Evolutionary conservation across 148 eudicot species (phyloP).

Genomic region (Simmondsia chinensis): DNA sequence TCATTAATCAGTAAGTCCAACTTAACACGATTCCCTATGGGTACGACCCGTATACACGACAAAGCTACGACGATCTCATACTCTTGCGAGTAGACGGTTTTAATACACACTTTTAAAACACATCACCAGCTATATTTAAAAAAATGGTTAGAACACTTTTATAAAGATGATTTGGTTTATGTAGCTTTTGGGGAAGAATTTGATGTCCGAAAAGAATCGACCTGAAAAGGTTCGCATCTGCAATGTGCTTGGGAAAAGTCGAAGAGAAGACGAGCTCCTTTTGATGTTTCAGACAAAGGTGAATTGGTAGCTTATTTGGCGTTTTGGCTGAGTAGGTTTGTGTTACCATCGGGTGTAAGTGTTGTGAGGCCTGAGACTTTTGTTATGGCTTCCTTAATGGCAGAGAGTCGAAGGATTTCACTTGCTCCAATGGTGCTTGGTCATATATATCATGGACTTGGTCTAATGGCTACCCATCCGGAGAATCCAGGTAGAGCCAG

Average conservation of each 20-base stretch:
- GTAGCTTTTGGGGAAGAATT: not conserved
- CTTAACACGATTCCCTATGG: too few species aligned
- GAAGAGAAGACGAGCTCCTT: not conserved
- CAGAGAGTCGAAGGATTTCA: not conserved
- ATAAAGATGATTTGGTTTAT: not conserved
- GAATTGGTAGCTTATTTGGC: not conserved
- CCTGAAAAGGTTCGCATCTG: too few species aligned
- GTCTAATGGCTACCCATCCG: not conserved
- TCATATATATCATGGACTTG: not conserved
- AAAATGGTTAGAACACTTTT: not conserved
- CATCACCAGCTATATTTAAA: not conserved
- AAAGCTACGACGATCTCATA: too few species aligned
- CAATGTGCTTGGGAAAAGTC: not conserved
- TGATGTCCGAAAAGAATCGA: not conserved
- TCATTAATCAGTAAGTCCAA: too few species aligned
- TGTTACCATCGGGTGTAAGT: too few species aligned
- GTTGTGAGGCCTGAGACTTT: too few species aligned
- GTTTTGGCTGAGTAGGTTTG: not conserved
- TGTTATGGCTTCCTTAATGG: constrained; percentile 2
- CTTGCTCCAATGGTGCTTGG: not conserved
- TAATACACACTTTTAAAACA: too few species aligned
- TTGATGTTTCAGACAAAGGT: not conserved
- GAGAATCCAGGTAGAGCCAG: not conserved
- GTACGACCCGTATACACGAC: too few species aligned
- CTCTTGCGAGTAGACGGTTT: too few species aligned